Evolutionary conservation across 257 asterid genomes (phyloP), one percentile per base, ranked within the genome.

Genomic region (Solanum medicagineum): DNA sequence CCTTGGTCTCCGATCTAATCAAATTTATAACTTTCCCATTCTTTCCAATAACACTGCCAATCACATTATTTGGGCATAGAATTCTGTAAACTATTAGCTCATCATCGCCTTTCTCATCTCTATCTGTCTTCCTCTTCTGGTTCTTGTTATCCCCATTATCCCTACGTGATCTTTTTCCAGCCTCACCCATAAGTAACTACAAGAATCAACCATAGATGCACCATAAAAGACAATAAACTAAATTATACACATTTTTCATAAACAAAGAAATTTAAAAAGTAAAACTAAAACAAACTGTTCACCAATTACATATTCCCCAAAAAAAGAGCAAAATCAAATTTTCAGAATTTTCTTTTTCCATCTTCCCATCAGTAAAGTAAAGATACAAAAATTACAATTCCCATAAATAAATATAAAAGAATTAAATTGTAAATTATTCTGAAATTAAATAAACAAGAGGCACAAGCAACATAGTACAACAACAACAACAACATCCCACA

Each of bases 11-110:
- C 70, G 92, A 95, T 60, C 98, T 87, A 56, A 96, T 95, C 5
- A 95, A 90, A 87, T 96, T 96, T 74, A 96, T 96, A 26, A 94
- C 95, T 85, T 96, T 96, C n/a, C 99, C 99, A 89, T 71, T 94
- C 92, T 96, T 96, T 15, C 99, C 99, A 75, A 96, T 94, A 86
- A 96, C 99, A 84, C 97, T 96, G 66, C 99, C 99, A 62, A 96
- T 94, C 42, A 93, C 95, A 60, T 83, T 83, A 86, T 90, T 92
- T 0, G 98, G 99, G 54, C 98, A 96, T 57, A 96, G 88, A 86
- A 96, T 94, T 87, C 99, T 92, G 87, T 96, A 96, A 36, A 92
- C 92, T n/a, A 96, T 29, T 57, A 94, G 85, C 73, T 94, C 98
- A 69, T 93, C 97, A 15, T 86, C 88, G 69, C 91, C 90, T 81